Conservation (phyloP, 148 eudicot genomes). For the Diospyros lotus region DNA sequence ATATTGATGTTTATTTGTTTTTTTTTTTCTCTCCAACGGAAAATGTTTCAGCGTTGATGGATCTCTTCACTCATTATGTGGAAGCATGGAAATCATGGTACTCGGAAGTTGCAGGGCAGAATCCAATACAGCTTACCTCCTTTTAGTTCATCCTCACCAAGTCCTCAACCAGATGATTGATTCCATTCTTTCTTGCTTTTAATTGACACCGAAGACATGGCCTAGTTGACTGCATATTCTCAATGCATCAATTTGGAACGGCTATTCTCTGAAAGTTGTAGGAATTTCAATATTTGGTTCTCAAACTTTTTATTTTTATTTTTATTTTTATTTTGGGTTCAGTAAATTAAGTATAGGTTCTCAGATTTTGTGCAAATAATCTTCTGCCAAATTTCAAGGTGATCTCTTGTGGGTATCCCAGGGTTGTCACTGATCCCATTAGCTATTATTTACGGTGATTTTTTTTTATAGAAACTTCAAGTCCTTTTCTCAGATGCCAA, state of each 20-base stretch:
- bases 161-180: slow-evolving; percentile 3
- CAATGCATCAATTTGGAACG: slow-evolving; percentile 20
- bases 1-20: not conserved
- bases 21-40: slow-evolving; percentile 7
- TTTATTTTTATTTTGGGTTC: too few species aligned
- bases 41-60: slow-evolving; percentile 60
- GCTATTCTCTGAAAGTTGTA: slow-evolving; percentile 1
- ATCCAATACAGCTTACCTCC: slow-evolving; percentile 47
- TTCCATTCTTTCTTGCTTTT: not conserved
- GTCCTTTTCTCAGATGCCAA: too few species aligned
- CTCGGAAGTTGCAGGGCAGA: slow-evolving; percentile 72
- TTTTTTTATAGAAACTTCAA: too few species aligned
- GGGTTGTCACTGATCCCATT: too few species aligned
- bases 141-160: not conserved
- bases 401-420: too few species aligned
- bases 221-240: slow-evolving; percentile 31
- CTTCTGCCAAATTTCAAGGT: too few species aligned
- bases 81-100: slow-evolving; percentile 92
- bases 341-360: too few species aligned
- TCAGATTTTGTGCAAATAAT: too few species aligned
- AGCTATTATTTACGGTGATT: too few species aligned
- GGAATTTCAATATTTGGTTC: too few species aligned
- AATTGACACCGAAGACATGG: slow-evolving; percentile 17
- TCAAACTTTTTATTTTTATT: too few species aligned
- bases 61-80: slow-evolving; percentile 70